These are phyloP conservation scores for Starmerella stellata DNA, from an alignment of 805 yeast genomes.

Conservation along the genomic window DNA sequence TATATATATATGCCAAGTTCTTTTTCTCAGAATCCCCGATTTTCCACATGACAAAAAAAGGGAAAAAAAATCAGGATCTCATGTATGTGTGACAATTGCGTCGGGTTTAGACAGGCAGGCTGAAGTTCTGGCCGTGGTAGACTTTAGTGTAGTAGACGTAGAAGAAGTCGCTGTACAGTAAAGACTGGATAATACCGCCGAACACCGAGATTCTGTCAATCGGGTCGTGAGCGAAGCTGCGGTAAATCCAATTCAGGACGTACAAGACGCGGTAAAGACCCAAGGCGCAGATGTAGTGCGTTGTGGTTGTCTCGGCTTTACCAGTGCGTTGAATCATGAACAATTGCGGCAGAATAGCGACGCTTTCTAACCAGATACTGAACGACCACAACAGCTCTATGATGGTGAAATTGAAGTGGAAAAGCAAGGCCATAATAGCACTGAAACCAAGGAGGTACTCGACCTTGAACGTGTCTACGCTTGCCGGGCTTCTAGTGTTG, in stretches of 20 bases:
- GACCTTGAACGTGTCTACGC: slow-evolving; percentile 54
- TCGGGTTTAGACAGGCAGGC: slow-evolving; percentile 33
- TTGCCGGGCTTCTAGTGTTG: slow-evolving; percentile 35
- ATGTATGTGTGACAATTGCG: too few relatives aligned
- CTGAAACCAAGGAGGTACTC: slow-evolving; percentile 53
- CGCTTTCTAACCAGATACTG: slow-evolving; percentile 79
- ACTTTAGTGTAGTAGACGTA: slow-evolving; percentile 71
- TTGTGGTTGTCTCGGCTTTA: slow-evolving; percentile 68
- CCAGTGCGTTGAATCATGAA: slow-evolving; percentile 80
- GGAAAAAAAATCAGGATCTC: too few relatives aligned
- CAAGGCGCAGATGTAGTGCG: slow-evolving; percentile 83
- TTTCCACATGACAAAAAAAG: too few relatives aligned
- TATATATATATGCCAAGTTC: too few relatives aligned
- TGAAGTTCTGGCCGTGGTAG: slow-evolving; percentile 57
- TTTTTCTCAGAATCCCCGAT: too few relatives aligned
- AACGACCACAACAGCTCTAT: slow-evolving; percentile 62
- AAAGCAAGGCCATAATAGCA: slow-evolving; percentile 36
- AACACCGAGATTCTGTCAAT: slow-evolving; percentile 58
- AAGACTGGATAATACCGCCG: slow-evolving; percentile 75
- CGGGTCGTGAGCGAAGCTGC: slow-evolving; percentile 32
- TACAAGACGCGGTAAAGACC: slow-evolving; percentile 81
- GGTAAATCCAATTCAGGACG: slow-evolving; percentile 87
- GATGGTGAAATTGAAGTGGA: slow-evolving; percentile 45
- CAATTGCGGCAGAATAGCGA: slow-evolving; percentile 83
- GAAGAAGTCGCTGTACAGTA: slow-evolving; percentile 85